Percentiles rank a stretch among this genome's conserved stretches.
Conservation (phyloP, 2,329 filamentous ascomycete genomes). For the Colletotrichum lindemuthianum region DNA sequence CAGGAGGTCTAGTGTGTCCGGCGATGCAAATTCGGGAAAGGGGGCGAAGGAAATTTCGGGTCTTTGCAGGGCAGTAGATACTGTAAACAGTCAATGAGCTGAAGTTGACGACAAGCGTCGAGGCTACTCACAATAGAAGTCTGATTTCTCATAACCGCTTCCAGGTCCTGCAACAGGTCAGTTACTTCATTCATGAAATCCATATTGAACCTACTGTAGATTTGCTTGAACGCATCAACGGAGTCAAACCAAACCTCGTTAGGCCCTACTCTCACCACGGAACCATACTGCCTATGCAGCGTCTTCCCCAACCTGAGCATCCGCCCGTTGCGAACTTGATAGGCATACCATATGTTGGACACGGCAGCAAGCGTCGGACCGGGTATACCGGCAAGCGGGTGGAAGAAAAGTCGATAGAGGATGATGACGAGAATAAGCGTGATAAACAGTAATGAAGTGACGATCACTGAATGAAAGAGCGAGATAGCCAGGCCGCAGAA, state of each 20-base stretch:
- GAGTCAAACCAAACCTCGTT: slow-evolving; percentile 64
- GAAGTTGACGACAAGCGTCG: not conserved
- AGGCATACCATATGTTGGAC: slow-evolving; percentile 59
- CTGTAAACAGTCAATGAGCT: slow-evolving; percentile 40
- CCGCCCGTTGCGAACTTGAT: slow-evolving; percentile 55
- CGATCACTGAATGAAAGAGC: not conserved
- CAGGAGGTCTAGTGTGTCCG: slow-evolving; percentile 60
- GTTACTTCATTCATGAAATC: not conserved
- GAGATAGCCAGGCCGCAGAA: not conserved
- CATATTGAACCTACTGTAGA: slow-evolving; percentile 53
- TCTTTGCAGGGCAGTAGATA: slow-evolving; percentile 56
- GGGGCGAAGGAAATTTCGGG: slow-evolving; percentile 52
- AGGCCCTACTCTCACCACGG: slow-evolving; percentile 62
- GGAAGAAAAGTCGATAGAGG: slow-evolving; percentile 53
- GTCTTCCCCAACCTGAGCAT: slow-evolving; percentile 53
- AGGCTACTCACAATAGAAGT: slow-evolving; percentile 57
- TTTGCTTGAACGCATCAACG: slow-evolving; percentile 56
- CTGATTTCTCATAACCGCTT: slow-evolving; percentile 60
- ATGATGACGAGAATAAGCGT: not conserved
- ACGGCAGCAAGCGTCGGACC: slow-evolving; percentile 58
- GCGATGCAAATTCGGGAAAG: slow-evolving; percentile 41
- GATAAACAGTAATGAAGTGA: slow-evolving; percentile 4
- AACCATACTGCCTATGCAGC: slow-evolving; percentile 59
- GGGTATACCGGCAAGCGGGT: slow-evolving; percentile 56
- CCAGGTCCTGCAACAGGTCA: slow-evolving; percentile 49